Evolutionary conservation across 345 rosid species (phyloP).

Genomic region (Melastoma malabathricum): DNA sequence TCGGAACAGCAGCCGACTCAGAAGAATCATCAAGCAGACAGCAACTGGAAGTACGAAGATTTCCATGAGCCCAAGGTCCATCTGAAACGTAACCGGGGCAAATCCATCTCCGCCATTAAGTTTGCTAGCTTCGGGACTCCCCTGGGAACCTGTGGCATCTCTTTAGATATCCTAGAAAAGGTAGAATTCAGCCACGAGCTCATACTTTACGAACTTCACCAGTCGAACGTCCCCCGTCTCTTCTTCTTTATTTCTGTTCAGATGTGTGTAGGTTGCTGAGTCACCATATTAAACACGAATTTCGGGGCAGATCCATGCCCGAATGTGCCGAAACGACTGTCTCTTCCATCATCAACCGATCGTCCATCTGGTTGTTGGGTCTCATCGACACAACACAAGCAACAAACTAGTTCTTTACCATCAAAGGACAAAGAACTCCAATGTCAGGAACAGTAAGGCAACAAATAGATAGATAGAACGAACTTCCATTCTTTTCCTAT

Average conservation of each 20-base stretch:
- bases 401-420: no score
- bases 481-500: no score
- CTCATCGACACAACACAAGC: no score
- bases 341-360: no score
- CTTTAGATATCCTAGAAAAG: slow-evolving; percentile 66
- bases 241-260: slow-evolving; percentile 12
- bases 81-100: slow-evolving; percentile 63
- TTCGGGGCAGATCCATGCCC: slow-evolving; percentile 89
- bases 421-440: no score
- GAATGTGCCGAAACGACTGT: slow-evolving; percentile 50
- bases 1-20: slow-evolving; percentile 79
- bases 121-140: slow-evolving; percentile 99
- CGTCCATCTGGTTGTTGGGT: no score
- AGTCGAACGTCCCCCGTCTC: no score
- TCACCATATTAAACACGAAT: slow-evolving; percentile 60
- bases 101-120: slow-evolving; percentile 65
- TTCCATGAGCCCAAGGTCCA: slow-evolving; percentile 85
- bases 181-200: slow-evolving; percentile 16
- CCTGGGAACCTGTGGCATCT: slow-evolving; percentile 85
- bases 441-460: no score
- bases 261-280: slow-evolving; percentile 81
- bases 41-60: slow-evolving; percentile 78
- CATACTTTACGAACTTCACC: no score
- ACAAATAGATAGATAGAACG: no score
- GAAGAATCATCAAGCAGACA: slow-evolving; percentile 94